These are phyloP conservation scores for Aspergillus ostianus DNA, from an alignment of 495 filamentous ascomycete species.

Conservation along the genomic window DNA sequence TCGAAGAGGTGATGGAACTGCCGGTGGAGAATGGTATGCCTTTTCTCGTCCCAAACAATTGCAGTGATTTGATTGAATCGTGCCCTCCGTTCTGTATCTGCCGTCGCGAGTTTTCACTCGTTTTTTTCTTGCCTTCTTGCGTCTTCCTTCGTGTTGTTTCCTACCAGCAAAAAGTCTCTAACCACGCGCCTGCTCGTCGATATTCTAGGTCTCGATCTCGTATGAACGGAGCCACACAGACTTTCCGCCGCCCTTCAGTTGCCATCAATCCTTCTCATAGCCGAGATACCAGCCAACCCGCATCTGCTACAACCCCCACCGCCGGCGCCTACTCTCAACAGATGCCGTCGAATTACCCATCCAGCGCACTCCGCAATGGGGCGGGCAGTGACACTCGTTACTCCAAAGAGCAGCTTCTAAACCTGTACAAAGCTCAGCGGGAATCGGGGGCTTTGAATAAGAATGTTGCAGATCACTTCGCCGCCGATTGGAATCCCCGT, in stretches of 20 bases:
- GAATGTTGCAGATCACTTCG: slow-evolving; percentile 68
- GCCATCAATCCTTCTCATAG: slow-evolving; percentile 58
- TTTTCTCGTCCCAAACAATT: not conserved
- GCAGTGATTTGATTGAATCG: too few species aligned
- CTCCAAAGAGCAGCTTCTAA: slow-evolving; percentile 78
- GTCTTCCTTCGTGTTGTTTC: slow-evolving; percentile 8
- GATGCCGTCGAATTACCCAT: slow-evolving; percentile 48
- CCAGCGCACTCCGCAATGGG: slow-evolving; percentile 53
- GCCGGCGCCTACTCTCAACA: slow-evolving; percentile 61
- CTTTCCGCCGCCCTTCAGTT: slow-evolving; percentile 79
- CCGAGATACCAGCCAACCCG: slow-evolving; percentile 48
- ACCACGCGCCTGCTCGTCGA: slow-evolving; percentile 9
- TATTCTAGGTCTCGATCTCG: slow-evolving; percentile 60
- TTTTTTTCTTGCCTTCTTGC: slow-evolving; percentile 4
- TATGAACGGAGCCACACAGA: slow-evolving; percentile 78
- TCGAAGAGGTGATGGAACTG: slow-evolving; percentile 53
- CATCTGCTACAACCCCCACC: slow-evolving; percentile 49
- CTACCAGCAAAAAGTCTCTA: slow-evolving; percentile 10
- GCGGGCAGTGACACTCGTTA: slow-evolving; percentile 61
- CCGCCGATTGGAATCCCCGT: slow-evolving; percentile 73
- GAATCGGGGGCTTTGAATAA: slow-evolving; percentile 55
- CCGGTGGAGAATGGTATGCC: slow-evolving; percentile 57
- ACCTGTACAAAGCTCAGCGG: slow-evolving; percentile 64
- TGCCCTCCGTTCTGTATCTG: too few species aligned
- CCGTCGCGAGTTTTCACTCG: slow-evolving; percentile 3